Evolutionary conservation across 352 stramenopile genomes (phyloP).

Genomic region (Pythium aquatile): DNA sequence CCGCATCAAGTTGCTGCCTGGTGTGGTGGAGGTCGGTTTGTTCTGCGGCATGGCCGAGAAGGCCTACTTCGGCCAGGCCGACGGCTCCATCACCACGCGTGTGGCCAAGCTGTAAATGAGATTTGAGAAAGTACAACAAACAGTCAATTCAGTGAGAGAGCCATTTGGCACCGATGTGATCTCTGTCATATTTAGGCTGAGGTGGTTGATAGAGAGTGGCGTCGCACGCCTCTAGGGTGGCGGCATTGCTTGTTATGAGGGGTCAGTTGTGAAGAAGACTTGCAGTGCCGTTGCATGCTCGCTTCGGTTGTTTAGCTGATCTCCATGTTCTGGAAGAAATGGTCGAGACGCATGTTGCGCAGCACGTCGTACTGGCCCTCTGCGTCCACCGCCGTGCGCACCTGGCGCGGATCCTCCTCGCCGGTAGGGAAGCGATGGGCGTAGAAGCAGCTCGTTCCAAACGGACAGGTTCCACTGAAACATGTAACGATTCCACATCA

Average conservation of each 20-base stretch:
- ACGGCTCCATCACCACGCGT: slow-evolving; percentile 78
- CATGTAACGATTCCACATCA: slow-evolving; percentile 11
- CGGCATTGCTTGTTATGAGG: background rate
- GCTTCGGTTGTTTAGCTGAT: slow-evolving; percentile 17
- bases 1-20: slow-evolving; percentile 76
- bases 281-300: too few relatives aligned
- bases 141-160: background rate
- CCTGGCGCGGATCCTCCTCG: slow-evolving; percentile 50
- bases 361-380: slow-evolving; percentile 79
- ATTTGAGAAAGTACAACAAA: background rate
- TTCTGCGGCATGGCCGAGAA: slow-evolving; percentile 89
- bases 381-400: slow-evolving; percentile 68
- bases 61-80: slow-evolving; percentile 84
- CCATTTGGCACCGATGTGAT: background rate
- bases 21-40: slow-evolving; percentile 86
- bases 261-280: too few relatives aligned
- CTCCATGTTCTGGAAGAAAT: slow-evolving; percentile 55
- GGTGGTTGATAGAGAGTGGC: background rate
- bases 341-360: slow-evolving; percentile 65
- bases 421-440: slow-evolving; percentile 72
- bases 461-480: slow-evolving; percentile 73
- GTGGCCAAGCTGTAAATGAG: slow-evolving; percentile 32
- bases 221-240: background rate
- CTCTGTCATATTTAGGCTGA: background rate
- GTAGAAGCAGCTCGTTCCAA: slow-evolving; percentile 88